Evolutionary conservation across 345 rosid species (phyloP), one percentile per base, ranked within the genome.

Genomic region (Corchorus olitorius): DNA sequence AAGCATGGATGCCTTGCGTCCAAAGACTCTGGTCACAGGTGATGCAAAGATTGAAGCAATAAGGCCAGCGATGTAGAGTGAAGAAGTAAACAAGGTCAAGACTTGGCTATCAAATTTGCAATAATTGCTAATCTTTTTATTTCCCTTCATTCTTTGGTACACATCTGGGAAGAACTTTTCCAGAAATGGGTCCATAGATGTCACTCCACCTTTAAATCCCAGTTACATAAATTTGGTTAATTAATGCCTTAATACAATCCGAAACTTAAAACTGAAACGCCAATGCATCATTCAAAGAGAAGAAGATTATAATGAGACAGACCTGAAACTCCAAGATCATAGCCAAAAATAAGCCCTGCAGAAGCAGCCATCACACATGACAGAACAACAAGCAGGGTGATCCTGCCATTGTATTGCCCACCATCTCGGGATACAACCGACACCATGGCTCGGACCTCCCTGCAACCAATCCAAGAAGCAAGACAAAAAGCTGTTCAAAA

Each of bases 321-420:
- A 92, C 97, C 97, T 78, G 94, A 78, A 78, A 87, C 88, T 46
- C 98, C 98, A 60, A 91, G 87, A 81, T 93, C 98, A 74, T 91
- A 93, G 76, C 98, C 94, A 54, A 90, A 91, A 71, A 91, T 85
- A 33, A 90, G 83, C 34, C 98, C 98, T 71, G 93, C 98, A 84
- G 84, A 86, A 79, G 91, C 91, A 48, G 98, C 98, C 88, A 89
- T 84, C 73, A 90, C 78, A 70, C 97, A 90, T 10, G 94, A 91
- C 4, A 91, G 79, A 22, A 90, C 81, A 61, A 90, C 90, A 53
- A 89, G 88, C n/a, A n/a, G 59, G 17, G 94, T 93, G 48, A 88
- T 79, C 84, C 76, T 83, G 72, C 90, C 94, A 39, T 81, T 80
- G 82, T 88, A 81, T 27, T 73, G 78, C 41, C 58, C 72, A n/a